Conservation (phyloP, 139 green algal species). For the Zygnema circumcarinatum region DNA sequence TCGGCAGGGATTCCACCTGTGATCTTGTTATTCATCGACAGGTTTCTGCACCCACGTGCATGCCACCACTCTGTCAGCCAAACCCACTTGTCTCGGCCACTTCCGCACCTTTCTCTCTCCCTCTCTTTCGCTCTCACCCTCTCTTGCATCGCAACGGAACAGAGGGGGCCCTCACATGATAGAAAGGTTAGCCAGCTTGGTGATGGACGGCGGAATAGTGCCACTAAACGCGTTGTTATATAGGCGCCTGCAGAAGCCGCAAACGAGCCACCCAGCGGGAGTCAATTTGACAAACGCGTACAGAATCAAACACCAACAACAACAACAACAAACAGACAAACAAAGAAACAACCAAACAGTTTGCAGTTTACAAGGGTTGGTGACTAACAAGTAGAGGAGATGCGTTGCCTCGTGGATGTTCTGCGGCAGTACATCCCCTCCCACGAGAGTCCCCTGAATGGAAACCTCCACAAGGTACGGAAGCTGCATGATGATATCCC, state of each 20-base stretch:
- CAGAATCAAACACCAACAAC: background rate
- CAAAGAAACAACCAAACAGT: background rate
- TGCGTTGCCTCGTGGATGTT: background rate
- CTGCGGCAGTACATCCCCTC: background rate
- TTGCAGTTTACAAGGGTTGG: background rate
- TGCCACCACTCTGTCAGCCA: background rate
- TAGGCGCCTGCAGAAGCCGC: background rate
- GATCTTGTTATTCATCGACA: conserved; percentile 33
- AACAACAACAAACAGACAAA: background rate
- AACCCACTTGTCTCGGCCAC: background rate
- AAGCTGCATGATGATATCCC: conserved; percentile 18
- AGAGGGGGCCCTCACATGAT: background rate
- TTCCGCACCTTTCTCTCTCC: background rate
- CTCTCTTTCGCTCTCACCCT: background rate
- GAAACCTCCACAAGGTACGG: conserved; percentile 7
- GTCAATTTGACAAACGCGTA: background rate
- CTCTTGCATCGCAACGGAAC: background rate
- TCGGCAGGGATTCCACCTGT: conserved; percentile 18
- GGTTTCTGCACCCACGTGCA: background rate
- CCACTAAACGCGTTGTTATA: conserved; percentile 26
- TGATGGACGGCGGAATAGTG: conserved; percentile 9
- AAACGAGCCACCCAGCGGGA: background rate
- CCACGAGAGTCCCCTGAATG: conserved; percentile 14
- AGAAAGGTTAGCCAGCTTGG: background rate
- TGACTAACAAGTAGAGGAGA: background rate